Evolutionary conservation across 1,284 basidiomycete genomes (phyloP).

Genomic region (Cystobasidium slooffiae): DNA sequence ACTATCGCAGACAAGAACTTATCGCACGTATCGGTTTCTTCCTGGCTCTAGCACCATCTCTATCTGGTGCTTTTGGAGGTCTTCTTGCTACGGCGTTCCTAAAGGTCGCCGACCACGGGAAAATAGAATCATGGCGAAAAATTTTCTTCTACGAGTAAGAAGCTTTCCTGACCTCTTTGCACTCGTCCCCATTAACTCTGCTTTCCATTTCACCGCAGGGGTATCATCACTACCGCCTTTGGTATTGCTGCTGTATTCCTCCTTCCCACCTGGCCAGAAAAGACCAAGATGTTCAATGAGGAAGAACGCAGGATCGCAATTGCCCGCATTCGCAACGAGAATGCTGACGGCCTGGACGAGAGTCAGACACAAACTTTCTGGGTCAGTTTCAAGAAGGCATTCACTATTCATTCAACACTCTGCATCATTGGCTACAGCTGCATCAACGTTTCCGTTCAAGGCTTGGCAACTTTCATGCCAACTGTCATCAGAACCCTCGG

Average conservation of each 20-base stretch:
- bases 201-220: conserved; percentile 48
- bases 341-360: conserved; percentile 29
- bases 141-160: conserved; percentile 52
- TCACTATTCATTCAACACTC: conserved; percentile 24
- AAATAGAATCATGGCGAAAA: conserved; percentile 54
- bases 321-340: conserved; percentile 23
- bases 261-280: conserved; percentile 55
- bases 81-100: conserved; percentile 46
- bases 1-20: conserved; percentile 51
- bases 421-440: conserved; percentile 38
- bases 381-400: conserved; percentile 28
- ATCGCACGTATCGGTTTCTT: conserved; percentile 51
- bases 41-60: conserved; percentile 48
- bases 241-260: conserved; percentile 55
- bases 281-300: conserved; percentile 54
- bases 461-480: conserved; percentile 46
- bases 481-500: conserved; percentile 50
- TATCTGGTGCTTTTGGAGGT: conserved; percentile 54
- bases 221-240: conserved; percentile 55
- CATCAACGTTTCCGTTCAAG: conserved; percentile 37
- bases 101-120: conserved; percentile 41
- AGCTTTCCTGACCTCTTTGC: not conserved
- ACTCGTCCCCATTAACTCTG: not conserved
- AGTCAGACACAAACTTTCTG: conserved; percentile 25
- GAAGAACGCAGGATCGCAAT: conserved; percentile 55